A percentile compares a stretch with the other conserved stretches of the same genome.
Evolutionary conservation across 371 early-diverging fungal species (phyloP).

Genomic region (Rhizopus microsporus): DNA sequence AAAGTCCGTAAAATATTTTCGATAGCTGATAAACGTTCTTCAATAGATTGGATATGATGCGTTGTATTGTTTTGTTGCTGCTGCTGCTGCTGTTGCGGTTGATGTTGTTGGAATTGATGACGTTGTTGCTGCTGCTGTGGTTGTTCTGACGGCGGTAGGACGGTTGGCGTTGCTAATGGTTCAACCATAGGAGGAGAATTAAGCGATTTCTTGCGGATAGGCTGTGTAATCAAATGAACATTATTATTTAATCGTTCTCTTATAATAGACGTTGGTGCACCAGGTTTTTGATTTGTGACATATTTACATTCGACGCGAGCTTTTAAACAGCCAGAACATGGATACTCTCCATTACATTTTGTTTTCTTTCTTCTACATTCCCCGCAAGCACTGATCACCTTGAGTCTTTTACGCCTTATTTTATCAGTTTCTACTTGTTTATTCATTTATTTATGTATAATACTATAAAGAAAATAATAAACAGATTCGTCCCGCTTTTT

Average conservation of each 20-base stretch:
- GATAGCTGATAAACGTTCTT: conserved; percentile 23
- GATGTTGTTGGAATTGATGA: neutral
- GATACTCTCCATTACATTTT: conserved; percentile 36
- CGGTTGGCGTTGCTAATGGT: neutral
- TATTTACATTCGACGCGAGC: conserved; percentile 36
- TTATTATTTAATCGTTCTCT: conserved; percentile 1
- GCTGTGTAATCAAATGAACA: conserved; percentile 5
- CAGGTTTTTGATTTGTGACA: conserved; percentile 7
- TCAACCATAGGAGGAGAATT: neutral
- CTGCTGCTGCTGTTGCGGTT: neutral
- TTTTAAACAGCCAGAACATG: conserved; percentile 33
- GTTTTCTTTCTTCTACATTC: conserved; percentile 40
- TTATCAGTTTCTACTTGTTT: conserved; percentile 15
- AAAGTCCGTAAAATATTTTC: conserved; percentile 28
- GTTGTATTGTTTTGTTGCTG: neutral
- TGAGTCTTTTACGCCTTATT: conserved; percentile 36
- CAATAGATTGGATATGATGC: conserved; percentile 24
- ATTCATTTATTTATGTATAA: neutral
- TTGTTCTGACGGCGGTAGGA: neutral
- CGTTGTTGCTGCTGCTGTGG: neutral
- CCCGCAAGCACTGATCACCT: conserved; percentile 33
- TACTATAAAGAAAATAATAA: conserved; percentile 1
- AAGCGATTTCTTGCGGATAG: neutral
- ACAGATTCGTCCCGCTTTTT: conserved; percentile 3
- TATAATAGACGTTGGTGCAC: conserved; percentile 2